Percentiles rank a stretch among this genome's conserved stretches.
phyloP scores from a whole-genome alignment of 1,284 basidiomycete genomes.

The Papiliotrema terrestris region DNA sequence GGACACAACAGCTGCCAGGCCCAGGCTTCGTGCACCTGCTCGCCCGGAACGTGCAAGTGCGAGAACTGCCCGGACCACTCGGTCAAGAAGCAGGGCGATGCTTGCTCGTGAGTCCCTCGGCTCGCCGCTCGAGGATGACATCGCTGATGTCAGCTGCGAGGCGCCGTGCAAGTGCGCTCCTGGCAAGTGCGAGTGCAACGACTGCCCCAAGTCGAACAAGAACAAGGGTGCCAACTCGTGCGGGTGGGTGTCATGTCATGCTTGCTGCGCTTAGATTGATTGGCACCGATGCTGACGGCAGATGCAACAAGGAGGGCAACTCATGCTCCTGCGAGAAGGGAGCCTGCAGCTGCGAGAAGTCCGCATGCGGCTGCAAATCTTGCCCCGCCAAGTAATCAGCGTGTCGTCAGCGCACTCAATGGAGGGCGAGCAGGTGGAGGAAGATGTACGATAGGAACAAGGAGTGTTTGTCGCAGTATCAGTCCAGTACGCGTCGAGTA shows the following conservation, averaged over 20 bases:
- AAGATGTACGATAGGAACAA: no score
- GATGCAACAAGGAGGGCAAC: neutral
- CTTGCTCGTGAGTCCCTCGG: constrained; percentile 7
- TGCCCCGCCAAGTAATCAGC: neutral
- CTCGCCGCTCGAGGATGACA: neutral
- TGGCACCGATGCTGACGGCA: neutral
- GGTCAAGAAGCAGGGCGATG: neutral
- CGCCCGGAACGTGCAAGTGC: constrained; percentile 11
- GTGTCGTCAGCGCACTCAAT: neutral
- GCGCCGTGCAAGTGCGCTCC: constrained; percentile 22
- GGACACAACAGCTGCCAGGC: constrained; percentile 9
- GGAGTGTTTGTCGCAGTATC: neutral
- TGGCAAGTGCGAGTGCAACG: constrained; percentile 22
- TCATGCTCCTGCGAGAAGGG: neutral
- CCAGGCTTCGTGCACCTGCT: constrained; percentile 2
- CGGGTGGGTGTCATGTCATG: neutral
- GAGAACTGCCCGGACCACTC: constrained; percentile 7
- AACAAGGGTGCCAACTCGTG: constrained; percentile 2
- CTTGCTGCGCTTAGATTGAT: no score
- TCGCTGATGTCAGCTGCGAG: constrained; percentile 6
- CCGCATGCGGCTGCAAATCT: neutral
- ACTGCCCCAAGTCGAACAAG: constrained; percentile 8
- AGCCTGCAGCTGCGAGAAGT: neutral
- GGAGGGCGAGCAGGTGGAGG: no score
- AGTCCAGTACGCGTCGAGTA: neutral